phyloP scores from a whole-genome alignment of 176 grass and related monocot species.

The Hsuehochloa calcarea region DNA sequence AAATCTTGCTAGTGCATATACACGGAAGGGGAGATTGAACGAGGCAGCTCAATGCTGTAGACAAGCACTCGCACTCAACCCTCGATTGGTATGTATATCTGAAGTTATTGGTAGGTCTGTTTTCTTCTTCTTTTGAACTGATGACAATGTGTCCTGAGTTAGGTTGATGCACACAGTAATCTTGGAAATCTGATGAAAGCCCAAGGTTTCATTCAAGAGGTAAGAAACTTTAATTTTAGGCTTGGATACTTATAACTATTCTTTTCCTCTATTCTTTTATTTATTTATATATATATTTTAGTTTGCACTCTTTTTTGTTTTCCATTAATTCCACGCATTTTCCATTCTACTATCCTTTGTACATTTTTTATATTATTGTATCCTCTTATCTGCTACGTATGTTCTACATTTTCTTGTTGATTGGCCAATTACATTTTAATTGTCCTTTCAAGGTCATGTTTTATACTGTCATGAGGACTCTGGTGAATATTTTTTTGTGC shows the following conservation, averaged over 20 bases:
- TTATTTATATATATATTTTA: neutral
- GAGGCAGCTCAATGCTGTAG: conserved; percentile 95
- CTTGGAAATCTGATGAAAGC: conserved; percentile 97
- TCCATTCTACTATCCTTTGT: neutral
- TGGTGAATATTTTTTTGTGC: neutral
- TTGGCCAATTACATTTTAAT: neutral
- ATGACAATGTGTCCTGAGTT: conserved; percentile 37
- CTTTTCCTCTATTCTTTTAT: neutral
- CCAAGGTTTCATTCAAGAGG: conserved; percentile 92
- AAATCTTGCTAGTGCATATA: conserved; percentile 98
- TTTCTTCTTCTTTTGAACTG: conserved; percentile 26
- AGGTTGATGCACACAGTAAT: conserved; percentile 99
- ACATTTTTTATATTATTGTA: neutral
- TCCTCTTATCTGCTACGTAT: neutral
- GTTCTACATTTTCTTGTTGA: neutral
- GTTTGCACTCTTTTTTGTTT: neutral
- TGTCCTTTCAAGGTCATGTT: neutral
- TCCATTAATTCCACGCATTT: neutral
- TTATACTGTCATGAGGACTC: neutral
- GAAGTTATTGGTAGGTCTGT: conserved; percentile 13
- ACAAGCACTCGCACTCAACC: conserved; percentile 88
- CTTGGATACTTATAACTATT: neutral
- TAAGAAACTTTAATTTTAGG: conserved; percentile 7
- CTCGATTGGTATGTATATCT: conserved; percentile 53
- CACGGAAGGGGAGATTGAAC: conserved; percentile 82